Base-by-base conservation (phyloP, 345 rosid genomes). In the Hevea brasiliensis region DNA sequence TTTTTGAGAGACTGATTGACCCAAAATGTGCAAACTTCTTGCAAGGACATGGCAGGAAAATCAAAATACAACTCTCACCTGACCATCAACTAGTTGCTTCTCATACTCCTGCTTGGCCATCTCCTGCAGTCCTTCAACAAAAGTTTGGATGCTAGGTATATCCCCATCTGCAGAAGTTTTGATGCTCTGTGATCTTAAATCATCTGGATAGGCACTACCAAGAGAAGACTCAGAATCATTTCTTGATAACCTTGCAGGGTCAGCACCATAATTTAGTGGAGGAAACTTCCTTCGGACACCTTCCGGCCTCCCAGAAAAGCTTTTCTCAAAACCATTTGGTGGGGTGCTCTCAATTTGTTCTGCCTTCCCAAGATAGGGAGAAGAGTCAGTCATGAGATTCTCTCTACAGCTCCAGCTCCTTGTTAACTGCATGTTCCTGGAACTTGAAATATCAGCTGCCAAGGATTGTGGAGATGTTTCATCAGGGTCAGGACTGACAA, bases 41-140 rank as follows among this genome's bases (percentile, higher is more conserved):
- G 26, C 55, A 45, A 68, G 9, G 54, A 73, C 44, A 61, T 23
- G 17, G 26, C 18, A 44, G 58, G 44, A 57, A 67, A 32, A 18
- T 4, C 7, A 27, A 11, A 53, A 3, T 65, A 61, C 41, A 32
- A 66, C 7, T 63, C 84, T 69, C 72, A 85, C 88, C 88, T 84
- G 83, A 57, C 78, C 81, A 37, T 74, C 83, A 18, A 71, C 82
- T 53, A 79, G 80, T 68, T 86, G 88, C 76, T 75, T 81, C 72
- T 80, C 82, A 63, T 83, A 80, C 80, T 79, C 86, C 74, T 67
- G 74, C 77, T 81, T 83, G 53, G 92, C 88, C 94, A 88, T 90
- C 74, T 87, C 88, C 87, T 92, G 87, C 76, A 95, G 68, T 68
- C 98, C 99, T 35, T 88, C 86, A 54, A 91, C 96, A 68, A 95